These are phyloP conservation scores for Alternaria ethzedia DNA, from an alignment of 2,329 filamentous ascomycete genomes.

Conservation along the genomic window DNA sequence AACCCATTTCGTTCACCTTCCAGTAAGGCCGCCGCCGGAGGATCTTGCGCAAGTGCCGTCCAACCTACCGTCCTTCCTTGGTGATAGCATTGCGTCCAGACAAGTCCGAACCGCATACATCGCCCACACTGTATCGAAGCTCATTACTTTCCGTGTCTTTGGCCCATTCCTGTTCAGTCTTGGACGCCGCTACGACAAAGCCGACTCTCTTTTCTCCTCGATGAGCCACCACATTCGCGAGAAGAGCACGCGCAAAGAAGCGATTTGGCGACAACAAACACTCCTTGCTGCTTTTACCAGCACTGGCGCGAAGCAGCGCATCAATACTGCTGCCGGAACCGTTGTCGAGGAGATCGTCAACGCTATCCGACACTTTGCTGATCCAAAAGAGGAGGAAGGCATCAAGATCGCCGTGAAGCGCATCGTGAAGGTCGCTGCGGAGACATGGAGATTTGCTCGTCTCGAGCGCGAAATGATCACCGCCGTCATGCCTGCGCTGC, in stretches of 20 bases:
- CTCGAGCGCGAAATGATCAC: conserved; percentile 63
- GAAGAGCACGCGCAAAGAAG: conserved; percentile 63
- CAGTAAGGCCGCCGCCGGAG: conserved; percentile 58
- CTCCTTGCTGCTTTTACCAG: conserved; percentile 64
- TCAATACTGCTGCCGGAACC: conserved; percentile 61
- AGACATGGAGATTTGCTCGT: conserved; percentile 65
- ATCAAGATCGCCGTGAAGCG: conserved; percentile 59
- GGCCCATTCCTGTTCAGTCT: conserved; percentile 65
- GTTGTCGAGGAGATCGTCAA: conserved; percentile 65
- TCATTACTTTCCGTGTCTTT: conserved; percentile 63
- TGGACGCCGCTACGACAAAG: conserved; percentile 61
- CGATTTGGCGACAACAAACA: conserved; percentile 65
- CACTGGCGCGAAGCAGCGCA: conserved; percentile 62
- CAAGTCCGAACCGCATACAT: conserved; percentile 62
- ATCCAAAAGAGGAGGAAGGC: conserved; percentile 58
- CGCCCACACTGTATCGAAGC: conserved; percentile 62
- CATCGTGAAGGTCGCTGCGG: conserved; percentile 64
- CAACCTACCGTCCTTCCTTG: conserved; percentile 61
- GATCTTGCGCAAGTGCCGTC: conserved; percentile 59
- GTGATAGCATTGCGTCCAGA: conserved; percentile 58
- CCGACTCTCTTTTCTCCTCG: conserved; percentile 62
- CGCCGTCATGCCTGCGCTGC: conserved; percentile 55
- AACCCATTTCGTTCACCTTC: conserved; percentile 60
- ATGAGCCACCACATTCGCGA: conserved; percentile 63
- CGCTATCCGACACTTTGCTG: conserved; percentile 61